Percentiles rank a stretch among this genome's conserved stretches.
Evolutionary conservation across 2,329 filamentous ascomycete species (phyloP).

Genomic region (Aspergillus fischeri): DNA sequence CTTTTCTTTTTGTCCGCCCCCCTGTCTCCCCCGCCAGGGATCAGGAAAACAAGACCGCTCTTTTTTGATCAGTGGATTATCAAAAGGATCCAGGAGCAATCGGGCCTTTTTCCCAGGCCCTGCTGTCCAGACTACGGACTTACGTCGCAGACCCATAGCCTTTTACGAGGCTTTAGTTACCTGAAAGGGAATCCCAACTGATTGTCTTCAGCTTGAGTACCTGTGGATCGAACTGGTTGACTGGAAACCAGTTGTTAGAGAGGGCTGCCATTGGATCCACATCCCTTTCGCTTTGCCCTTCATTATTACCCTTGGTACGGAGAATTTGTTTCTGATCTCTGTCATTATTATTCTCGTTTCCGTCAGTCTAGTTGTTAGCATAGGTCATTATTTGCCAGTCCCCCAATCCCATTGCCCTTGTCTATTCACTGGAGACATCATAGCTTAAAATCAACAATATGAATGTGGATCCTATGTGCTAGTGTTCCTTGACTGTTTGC

Average conservation of each 20-base stretch:
- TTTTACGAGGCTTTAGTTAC: not conserved
- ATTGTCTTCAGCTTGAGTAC: not conserved
- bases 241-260: not conserved
- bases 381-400: slow-evolving; percentile 14
- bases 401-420: slow-evolving; percentile 18
- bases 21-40: not conserved
- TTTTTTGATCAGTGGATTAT: not conserved
- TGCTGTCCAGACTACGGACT: not conserved
- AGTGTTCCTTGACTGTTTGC: slow-evolving; percentile 33
- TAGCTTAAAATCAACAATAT: slow-evolving; percentile 11
- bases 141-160: not conserved
- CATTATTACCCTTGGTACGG: slow-evolving; percentile 1
- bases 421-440: slow-evolving; percentile 18
- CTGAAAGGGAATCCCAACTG: not conserved
- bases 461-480: slow-evolving; percentile 20
- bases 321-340: not conserved
- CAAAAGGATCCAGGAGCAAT: not conserved
- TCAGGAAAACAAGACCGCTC: not conserved
- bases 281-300: slow-evolving; percentile 14
- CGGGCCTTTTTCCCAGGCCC: not conserved
- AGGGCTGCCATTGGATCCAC: slow-evolving; percentile 18
- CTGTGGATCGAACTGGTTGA: not conserved
- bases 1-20: not conserved
- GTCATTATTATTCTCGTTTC: slow-evolving; percentile 12
- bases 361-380: slow-evolving; percentile 5